These are phyloP conservation scores for Boechera stricta DNA, from an alignment of 345 rosid genomes.

Conservation along the genomic window DNA sequence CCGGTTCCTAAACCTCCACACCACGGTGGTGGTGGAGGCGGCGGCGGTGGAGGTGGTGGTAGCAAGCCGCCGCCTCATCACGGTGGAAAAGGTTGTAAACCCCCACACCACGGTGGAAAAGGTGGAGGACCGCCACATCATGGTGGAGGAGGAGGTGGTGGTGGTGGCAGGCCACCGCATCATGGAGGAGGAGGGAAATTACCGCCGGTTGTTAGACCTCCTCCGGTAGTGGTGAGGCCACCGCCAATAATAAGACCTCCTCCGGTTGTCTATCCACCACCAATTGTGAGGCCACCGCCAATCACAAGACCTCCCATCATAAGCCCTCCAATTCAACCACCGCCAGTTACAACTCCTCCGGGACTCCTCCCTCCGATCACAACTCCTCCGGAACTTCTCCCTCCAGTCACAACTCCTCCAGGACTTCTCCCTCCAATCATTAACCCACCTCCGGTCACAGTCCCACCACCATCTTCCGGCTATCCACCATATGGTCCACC, in stretches of 20 bases:
- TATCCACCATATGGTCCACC: slow-evolving; percentile 61
- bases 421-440: slow-evolving; percentile 52
- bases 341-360: slow-evolving; percentile 51
- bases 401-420: slow-evolving; percentile 42
- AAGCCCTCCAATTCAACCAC: slow-evolving; percentile 49
- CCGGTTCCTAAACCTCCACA: slow-evolving; percentile 59
- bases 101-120: slow-evolving; percentile 44
- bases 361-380: slow-evolving; percentile 37
- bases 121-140: slow-evolving; percentile 39
- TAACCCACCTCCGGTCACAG: slow-evolving; percentile 48
- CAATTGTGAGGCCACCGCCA: slow-evolving; percentile 49
- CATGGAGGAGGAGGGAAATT: slow-evolving; percentile 38
- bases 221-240: slow-evolving; percentile 51
- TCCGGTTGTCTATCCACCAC: slow-evolving; percentile 54
- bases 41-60: slow-evolving; percentile 16
- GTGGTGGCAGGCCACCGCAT: slow-evolving; percentile 27
- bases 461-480: slow-evolving; percentile 57
- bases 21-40: slow-evolving; percentile 53
- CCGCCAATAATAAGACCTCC: slow-evolving; percentile 43
- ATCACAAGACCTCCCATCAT: slow-evolving; percentile 42
- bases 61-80: slow-evolving; percentile 55
- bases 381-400: slow-evolving; percentile 42
- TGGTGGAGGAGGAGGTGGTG: slow-evolving; percentile 35
- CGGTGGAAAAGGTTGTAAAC: slow-evolving; percentile 51
- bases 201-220: slow-evolving; percentile 54